phyloP scores from a whole-genome alignment of 306 rosid species.

The Corylus avellana region DNA sequence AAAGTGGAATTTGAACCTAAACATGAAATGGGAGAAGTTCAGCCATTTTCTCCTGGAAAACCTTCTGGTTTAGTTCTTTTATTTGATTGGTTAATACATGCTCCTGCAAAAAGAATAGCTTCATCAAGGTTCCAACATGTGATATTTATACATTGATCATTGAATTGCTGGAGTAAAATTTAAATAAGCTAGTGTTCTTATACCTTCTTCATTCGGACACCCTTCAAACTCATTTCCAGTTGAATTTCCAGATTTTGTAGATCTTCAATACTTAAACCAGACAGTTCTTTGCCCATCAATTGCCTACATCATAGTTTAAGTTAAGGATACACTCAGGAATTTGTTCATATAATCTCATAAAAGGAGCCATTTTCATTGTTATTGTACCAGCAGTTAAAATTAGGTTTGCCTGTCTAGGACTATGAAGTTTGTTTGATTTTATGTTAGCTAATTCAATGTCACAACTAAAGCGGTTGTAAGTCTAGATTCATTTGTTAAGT shows the following conservation, averaged over 20 bases:
- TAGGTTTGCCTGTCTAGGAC: too few relatives aligned
- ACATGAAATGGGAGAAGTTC: background rate
- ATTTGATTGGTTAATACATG: conserved; percentile 46
- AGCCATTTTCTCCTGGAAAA: background rate
- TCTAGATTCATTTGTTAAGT: too few relatives aligned
- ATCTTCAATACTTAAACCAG: conserved; percentile 14
- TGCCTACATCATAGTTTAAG: conserved; percentile 15
- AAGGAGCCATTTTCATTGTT: too few relatives aligned
- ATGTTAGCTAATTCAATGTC: too few relatives aligned
- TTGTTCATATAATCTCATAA: too few relatives aligned
- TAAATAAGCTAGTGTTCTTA: background rate
- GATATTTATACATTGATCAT: background rate
- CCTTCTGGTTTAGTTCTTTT: conserved; percentile 46
- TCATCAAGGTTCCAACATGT: background rate
- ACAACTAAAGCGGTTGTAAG: too few relatives aligned
- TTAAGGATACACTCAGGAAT: too few relatives aligned
- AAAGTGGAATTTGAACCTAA: background rate
- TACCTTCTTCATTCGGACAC: conserved; percentile 20
- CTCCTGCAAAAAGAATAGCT: conserved; percentile 34
- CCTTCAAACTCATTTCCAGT: conserved; percentile 22
- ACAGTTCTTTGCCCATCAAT: conserved; percentile 24
- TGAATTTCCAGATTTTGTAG: conserved; percentile 21
- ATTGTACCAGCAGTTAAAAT: too few relatives aligned
- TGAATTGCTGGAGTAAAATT: background rate
- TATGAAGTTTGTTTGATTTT: too few relatives aligned